These are phyloP conservation scores for Chlorencoelia australis DNA, from an alignment of 2,329 filamentous ascomycete species.

Conservation along the genomic window DNA sequence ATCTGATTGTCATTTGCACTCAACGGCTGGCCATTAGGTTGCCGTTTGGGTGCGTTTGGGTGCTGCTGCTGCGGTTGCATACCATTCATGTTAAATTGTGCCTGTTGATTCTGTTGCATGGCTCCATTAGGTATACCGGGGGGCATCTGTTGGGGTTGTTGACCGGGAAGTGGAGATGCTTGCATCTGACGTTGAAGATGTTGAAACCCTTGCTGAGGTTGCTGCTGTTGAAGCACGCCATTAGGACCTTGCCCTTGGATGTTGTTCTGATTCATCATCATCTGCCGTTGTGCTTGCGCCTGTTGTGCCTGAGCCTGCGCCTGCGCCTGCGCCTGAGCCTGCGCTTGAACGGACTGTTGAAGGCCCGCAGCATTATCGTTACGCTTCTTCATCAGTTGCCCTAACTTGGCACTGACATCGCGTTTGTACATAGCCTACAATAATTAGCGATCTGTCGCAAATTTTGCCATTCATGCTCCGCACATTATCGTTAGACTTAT, in stretches of 20 bases:
- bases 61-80: conserved; percentile 31
- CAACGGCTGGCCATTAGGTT: conserved; percentile 15
- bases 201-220: conserved; percentile 44
- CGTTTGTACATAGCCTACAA: conserved; percentile 21
- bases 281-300: conserved; percentile 35
- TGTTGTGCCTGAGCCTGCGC: conserved; percentile 33
- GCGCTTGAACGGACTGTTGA: conserved; percentile 36
- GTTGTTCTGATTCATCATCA: conserved; percentile 42
- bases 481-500: conserved; percentile 23
- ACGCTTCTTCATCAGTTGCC: conserved; percentile 22
- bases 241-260: conserved; percentile 44
- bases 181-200: conserved; percentile 51
- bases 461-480: background rate
- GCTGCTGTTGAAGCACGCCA: conserved; percentile 38
- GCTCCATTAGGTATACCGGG: conserved; percentile 27
- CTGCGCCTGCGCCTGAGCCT: conserved; percentile 29
- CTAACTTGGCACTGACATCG: conserved; percentile 19
- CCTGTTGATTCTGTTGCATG: conserved; percentile 20
- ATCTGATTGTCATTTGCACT: conserved; percentile 16
- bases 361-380: conserved; percentile 20
- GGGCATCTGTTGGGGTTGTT: conserved; percentile 25
- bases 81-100: conserved; percentile 31
- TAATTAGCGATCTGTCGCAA: conserved; percentile 11
- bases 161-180: conserved; percentile 40
- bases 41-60: conserved; percentile 10